Conservation (phyloP, 768 basidiomycete genomes). For the Termitomyces sp. region DNA sequence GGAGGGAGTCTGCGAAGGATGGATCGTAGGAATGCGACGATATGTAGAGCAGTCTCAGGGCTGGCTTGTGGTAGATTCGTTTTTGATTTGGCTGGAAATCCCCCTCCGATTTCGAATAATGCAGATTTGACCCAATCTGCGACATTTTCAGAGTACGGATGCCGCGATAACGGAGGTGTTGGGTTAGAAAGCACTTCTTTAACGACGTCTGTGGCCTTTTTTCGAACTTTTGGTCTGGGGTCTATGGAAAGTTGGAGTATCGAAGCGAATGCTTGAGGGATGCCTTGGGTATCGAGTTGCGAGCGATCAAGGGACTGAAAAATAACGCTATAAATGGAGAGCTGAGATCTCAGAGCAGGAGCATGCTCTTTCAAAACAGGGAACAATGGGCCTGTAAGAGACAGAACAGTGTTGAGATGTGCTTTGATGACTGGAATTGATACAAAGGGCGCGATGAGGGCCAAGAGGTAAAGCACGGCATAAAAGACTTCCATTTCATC, state of each 20-base stretch:
- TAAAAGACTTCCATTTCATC: conserved; percentile 75
- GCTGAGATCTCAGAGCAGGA: conserved; percentile 81
- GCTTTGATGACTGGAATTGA: conserved; percentile 75
- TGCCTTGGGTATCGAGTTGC: conserved; percentile 59
- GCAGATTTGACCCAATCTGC: conserved; percentile 73
- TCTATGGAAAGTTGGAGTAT: conserved; percentile 82
- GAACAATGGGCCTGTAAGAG: conserved; percentile 76
- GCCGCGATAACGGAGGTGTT: conserved; percentile 67
- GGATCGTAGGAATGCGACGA: conserved; percentile 69
- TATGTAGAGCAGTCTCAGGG: conserved; percentile 72
- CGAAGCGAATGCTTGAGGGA: conserved; percentile 82
- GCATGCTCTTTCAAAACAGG: conserved; percentile 59
- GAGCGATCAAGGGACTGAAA: conserved; percentile 67
- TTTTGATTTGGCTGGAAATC: conserved; percentile 58
- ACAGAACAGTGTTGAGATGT: conserved; percentile 65
- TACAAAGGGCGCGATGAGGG: conserved; percentile 73
- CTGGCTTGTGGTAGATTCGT: conserved; percentile 50
- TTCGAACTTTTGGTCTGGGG: conserved; percentile 90
- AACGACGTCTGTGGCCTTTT: conserved; percentile 82
- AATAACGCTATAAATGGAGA: conserved; percentile 69
- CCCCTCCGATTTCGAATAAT: conserved; percentile 60
- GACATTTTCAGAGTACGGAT: conserved; percentile 83
- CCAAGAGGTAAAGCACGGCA: conserved; percentile 80
- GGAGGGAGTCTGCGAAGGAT: conserved; percentile 56
- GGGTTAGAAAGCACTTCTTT: conserved; percentile 72